Conservation (phyloP, 306 rosid species). For the Vigna mungo region DNA sequence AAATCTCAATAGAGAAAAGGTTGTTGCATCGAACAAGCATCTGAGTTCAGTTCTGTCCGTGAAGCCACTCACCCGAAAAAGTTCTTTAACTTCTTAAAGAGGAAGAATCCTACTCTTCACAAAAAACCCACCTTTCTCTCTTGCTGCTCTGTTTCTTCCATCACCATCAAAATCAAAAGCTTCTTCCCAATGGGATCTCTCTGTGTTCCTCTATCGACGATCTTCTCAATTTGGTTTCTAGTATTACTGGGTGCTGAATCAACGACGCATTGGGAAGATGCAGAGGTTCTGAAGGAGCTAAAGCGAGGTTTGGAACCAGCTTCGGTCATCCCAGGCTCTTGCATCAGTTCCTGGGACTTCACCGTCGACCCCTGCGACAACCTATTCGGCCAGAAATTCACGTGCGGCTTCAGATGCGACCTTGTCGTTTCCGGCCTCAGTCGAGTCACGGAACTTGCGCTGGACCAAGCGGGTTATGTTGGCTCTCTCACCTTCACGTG, state of each 20-base stretch:
- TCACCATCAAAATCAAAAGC: background rate
- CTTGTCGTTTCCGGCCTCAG: conserved; percentile 47
- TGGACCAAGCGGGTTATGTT: conserved; percentile 90
- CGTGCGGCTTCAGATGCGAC: conserved; percentile 89
- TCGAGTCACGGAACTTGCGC: conserved; percentile 78
- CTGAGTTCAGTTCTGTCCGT: conserved; percentile 47
- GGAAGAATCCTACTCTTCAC: background rate
- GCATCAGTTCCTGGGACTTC: conserved; percentile 84
- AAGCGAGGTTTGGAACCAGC: conserved; percentile 52
- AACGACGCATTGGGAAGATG: conserved; percentile 68
- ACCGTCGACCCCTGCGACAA: conserved; percentile 75
- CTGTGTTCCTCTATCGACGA: conserved; percentile 23
- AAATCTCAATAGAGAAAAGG: background rate
- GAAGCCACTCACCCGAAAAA: conserved; percentile 47
- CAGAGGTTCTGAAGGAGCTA: conserved; percentile 58
- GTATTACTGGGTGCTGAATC: conserved; percentile 34
- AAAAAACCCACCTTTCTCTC: conserved; percentile 5
- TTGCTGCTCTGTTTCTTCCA: background rate
- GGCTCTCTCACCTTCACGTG: conserved; percentile 55
- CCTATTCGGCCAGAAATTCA: conserved; percentile 70
- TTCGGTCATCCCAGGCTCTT: conserved; percentile 69
- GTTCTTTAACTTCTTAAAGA: conserved; percentile 40
- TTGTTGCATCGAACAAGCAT: conserved; percentile 12
- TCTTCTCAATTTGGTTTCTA: conserved; percentile 1
- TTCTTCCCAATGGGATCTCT: conserved; percentile 48